These are phyloP conservation scores for Ophiocordyceps camponoti-saundersi DNA, from an alignment of 2,329 filamentous ascomycete species.

Conservation along the genomic window DNA sequence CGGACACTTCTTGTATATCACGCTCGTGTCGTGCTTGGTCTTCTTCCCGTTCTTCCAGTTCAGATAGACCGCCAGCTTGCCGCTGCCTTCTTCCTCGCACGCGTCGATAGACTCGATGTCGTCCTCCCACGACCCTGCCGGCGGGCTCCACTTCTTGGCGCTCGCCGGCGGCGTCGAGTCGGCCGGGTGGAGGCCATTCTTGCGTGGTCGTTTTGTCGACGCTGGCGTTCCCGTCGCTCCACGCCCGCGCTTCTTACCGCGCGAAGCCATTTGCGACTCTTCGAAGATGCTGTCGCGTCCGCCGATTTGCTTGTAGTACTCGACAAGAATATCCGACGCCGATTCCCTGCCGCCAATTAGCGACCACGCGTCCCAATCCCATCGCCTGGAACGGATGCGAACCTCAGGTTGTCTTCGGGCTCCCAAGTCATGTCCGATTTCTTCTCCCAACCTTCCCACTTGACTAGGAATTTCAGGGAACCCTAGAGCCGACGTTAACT, in stretches of 20 bases:
- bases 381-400: neutral
- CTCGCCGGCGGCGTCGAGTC: conserved; percentile 30
- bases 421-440: conserved; percentile 64
- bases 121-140: conserved; percentile 62
- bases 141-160: conserved; percentile 42
- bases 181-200: conserved; percentile 30
- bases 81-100: conserved; percentile 45
- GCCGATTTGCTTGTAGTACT: conserved; percentile 47
- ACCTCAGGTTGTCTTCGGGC: conserved; percentile 45
- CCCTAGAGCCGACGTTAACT: conserved; percentile 19
- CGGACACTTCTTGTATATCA: conserved; percentile 60
- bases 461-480: conserved; percentile 47
- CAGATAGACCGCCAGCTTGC: conserved; percentile 48
- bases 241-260: conserved; percentile 41
- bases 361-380: too few species aligned
- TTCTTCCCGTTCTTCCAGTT: conserved; percentile 60
- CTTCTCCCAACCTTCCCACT: conserved; percentile 65
- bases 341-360: conserved; percentile 26
- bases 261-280: conserved; percentile 29
- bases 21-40: conserved; percentile 51
- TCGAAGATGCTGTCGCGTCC: conserved; percentile 40
- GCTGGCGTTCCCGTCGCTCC: conserved; percentile 20
- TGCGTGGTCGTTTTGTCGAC: conserved; percentile 26
- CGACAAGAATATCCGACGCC: conserved; percentile 40
- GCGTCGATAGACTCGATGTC: conserved; percentile 54